Evolutionary conservation across 208 protist species (phyloP), one percentile per base, ranked within the genome.

Genomic region (Trypanosoma melophagium): DNA sequence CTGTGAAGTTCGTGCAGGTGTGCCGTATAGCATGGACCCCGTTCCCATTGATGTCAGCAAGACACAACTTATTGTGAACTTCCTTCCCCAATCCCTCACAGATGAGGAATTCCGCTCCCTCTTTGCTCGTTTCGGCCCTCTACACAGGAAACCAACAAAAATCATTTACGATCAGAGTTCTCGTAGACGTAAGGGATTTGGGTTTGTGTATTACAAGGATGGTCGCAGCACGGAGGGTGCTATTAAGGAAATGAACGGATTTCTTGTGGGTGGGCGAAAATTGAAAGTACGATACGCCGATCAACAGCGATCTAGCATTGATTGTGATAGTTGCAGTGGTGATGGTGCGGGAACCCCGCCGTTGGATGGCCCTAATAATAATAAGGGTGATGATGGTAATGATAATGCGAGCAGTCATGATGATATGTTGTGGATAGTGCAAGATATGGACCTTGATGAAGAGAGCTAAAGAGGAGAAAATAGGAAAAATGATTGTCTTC

Each of bases 151-250:
- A 52, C 60, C 45, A 25, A 81, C 69, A 19, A 81, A 83, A 68
- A 85, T 90, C 69, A 84, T 90, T 55, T 80, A 81, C 60, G 84
- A 90, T 49, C 59, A 41, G n/a, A 35, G 53, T 72, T 77, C 66
- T 70, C 71, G 42, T 62, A 80, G 86, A 38, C 77, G 83, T 66
- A 92, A 92, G 53, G 83, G 86, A 4, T 92, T 89, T 62, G 86
- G 86, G n/a, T 92, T 92, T 58, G 77, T 92, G 17, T 92, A 92
- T 63, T 92, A 83, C 79, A 77, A 80, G 19, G 60, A 83, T 65
- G 80, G 80, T 21, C 57, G 44, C 1, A 85, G 79, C 58, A 81
- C 84, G 2, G 74, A 76, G 38, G 53, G 22, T 0, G 84, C 84
- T 17, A 86, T 87, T 24, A 83, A 83, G n/a, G 56, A 72, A 53